Evolutionary conservation across 371 early-diverging fungal species (phyloP).

Genomic region (Fennellomyces sp.): DNA sequence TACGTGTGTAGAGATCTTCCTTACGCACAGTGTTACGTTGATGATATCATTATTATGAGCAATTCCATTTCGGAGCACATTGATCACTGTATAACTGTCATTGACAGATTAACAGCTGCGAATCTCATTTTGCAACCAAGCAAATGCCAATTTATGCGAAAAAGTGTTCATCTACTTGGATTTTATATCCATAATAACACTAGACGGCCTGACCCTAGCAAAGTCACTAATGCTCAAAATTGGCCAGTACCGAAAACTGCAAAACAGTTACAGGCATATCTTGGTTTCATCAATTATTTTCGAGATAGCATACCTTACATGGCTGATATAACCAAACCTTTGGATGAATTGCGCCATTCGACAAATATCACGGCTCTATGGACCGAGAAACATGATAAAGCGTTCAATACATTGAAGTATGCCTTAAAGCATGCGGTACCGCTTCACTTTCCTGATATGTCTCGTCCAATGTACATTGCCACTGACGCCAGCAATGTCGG

Average conservation of each 20-base stretch:
- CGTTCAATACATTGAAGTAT: constrained; percentile 13
- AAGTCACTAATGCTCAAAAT: constrained; percentile 11
- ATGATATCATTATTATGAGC: constrained; percentile 13
- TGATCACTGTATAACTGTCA: not conserved
- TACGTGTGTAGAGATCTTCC: too few species aligned
- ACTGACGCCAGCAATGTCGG: constrained; percentile 45
- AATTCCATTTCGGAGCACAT: not conserved
- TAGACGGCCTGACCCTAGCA: constrained; percentile 6
- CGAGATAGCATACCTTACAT: constrained; percentile 20
- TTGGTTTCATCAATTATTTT: constrained; percentile 29
- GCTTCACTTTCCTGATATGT: constrained; percentile 24
- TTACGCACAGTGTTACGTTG: constrained; percentile 5
- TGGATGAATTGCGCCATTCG: constrained; percentile 19
- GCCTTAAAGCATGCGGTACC: constrained; percentile 3
- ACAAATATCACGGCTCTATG: not conserved
- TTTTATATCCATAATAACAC: constrained; percentile 19
- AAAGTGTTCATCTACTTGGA: constrained; percentile 14
- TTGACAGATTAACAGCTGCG: constrained; percentile 8
- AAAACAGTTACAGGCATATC: constrained; percentile 13
- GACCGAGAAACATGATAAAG: not conserved
- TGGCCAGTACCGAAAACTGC: constrained; percentile 14
- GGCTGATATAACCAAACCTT: constrained; percentile 5
- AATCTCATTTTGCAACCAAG: constrained; percentile 16
- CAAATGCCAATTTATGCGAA: constrained; percentile 18
- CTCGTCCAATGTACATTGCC: constrained; percentile 26